Percentiles rank a stretch among this genome's conserved stretches.
Evolutionary conservation across 106 monocot species (phyloP).

Genomic region (Apostasia ramifera): DNA sequence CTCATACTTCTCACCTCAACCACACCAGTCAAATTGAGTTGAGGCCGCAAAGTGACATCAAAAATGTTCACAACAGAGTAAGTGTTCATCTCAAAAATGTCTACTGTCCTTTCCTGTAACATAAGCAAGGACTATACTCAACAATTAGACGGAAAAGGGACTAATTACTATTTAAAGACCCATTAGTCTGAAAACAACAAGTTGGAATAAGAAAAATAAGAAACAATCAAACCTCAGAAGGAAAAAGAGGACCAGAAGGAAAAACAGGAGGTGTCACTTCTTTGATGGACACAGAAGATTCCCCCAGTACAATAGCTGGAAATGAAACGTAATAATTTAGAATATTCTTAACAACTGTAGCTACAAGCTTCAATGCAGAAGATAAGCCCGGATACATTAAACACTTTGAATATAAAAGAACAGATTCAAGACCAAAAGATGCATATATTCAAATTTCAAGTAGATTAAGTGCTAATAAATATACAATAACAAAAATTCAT

Average conservation of each 20-base stretch:
- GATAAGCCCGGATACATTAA: too few relatives aligned
- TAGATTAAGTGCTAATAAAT: not conserved
- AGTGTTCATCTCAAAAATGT: constrained; percentile 83
- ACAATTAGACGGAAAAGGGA: not conserved
- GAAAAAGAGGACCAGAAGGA: constrained; percentile 68
- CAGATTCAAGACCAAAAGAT: not conserved
- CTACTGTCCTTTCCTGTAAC: constrained; percentile 64
- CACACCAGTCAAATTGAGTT: constrained; percentile 81
- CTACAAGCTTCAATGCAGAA: too few relatives aligned
- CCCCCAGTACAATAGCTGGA: constrained; percentile 71
- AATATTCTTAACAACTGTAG: not conserved
- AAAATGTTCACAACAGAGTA: constrained; percentile 97
- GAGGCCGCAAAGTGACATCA: constrained; percentile 91
- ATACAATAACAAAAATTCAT: not conserved
- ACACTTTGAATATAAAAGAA: too few relatives aligned
- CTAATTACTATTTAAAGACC: not conserved
- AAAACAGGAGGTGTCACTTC: constrained; percentile 61
- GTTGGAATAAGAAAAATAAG: not conserved
- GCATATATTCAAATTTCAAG: not conserved
- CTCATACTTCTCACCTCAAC: constrained; percentile 65
- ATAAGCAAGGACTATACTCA: not conserved
- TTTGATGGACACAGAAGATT: constrained; percentile 65
- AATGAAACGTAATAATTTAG: not conserved
- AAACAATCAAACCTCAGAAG: constrained; percentile 61
- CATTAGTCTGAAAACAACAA: not conserved